Percentiles rank a stretch among this genome's conserved stretches.
phyloP scores from a whole-genome alignment of 257 asterid genomes.

The Prunella vulgaris region DNA sequence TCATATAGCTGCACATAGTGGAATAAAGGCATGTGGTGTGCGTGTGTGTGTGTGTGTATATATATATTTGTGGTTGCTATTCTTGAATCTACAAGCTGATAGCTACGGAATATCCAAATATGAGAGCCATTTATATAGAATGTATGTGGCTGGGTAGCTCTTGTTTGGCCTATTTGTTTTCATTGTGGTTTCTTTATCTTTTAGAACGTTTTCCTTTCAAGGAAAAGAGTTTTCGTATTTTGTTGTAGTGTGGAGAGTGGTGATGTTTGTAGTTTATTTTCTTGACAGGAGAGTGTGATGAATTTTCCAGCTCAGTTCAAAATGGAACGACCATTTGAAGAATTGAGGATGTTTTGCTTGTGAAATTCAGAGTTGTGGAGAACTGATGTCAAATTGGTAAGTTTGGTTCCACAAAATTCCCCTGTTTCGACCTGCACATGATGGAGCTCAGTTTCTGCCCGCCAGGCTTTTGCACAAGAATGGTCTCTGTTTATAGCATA shows the following conservation, averaged over 20 bases:
- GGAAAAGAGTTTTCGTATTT: neutral
- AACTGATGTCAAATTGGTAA: slow-evolving; percentile 3
- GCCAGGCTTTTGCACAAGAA: neutral
- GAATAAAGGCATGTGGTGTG: neutral
- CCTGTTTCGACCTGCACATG: neutral
- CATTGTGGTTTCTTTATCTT: neutral
- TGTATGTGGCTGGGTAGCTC: neutral
- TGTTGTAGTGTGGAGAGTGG: neutral
- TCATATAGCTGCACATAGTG: neutral
- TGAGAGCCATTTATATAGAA: neutral
- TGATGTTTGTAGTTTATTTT: slow-evolving; percentile 17
- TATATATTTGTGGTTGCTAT: neutral
- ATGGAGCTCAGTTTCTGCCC: slow-evolving; percentile 16
- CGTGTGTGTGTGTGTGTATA: no score
- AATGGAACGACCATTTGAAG: slow-evolving; percentile 13
- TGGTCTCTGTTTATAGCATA: slow-evolving; percentile 13
- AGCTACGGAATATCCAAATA: neutral
- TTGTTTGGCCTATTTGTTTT: neutral
- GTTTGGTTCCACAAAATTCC: neutral
- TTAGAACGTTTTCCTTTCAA: neutral
- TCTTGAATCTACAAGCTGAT: neutral
- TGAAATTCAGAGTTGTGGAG: neutral
- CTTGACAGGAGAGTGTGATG: slow-evolving; percentile 55
- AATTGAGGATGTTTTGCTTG: slow-evolving; percentile 16
- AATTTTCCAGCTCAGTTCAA: slow-evolving; percentile 24